These are phyloP conservation scores for Talaromyces thailandensis DNA, from an alignment of 495 filamentous ascomycete genomes.

Conservation along the genomic window DNA sequence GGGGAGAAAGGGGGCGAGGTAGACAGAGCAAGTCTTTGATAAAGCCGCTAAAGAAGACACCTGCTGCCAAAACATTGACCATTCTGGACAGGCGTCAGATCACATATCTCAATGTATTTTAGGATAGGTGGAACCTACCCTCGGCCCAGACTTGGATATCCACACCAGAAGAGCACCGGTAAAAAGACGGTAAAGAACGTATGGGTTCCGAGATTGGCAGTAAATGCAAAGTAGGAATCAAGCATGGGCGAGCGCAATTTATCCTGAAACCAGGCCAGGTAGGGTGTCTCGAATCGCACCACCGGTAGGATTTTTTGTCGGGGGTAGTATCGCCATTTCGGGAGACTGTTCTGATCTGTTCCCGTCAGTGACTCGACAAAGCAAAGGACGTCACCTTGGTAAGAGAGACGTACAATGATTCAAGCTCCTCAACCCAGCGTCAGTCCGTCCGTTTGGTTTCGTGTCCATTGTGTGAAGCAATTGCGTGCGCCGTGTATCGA, in stretches of 20 bases:
- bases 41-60: constrained; percentile 90
- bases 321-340: constrained; percentile 79
- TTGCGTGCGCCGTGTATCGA: constrained; percentile 2
- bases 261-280: constrained; percentile 78
- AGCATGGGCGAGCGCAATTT: constrained; percentile 68
- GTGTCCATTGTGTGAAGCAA: constrained; percentile 24
- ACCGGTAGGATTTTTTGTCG: constrained; percentile 77
- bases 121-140: constrained; percentile 48
- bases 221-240: constrained; percentile 93
- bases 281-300: constrained; percentile 90
- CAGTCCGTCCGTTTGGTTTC: constrained; percentile 34
- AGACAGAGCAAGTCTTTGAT: constrained; percentile 91
- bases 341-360: constrained; percentile 72
- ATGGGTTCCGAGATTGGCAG: constrained; percentile 94
- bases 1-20: constrained; percentile 88
- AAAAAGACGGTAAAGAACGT: constrained; percentile 96
- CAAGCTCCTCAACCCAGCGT: constrained; percentile 64
- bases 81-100: constrained; percentile 42
- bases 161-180: constrained; percentile 94
- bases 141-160: constrained; percentile 68
- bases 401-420: constrained; percentile 59
- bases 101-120: neutral
- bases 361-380: neutral
- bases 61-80: constrained; percentile 77
- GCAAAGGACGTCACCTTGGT: neutral